These are phyloP conservation scores for Colletotrichum higginsianum DNA, from an alignment of 2,329 filamentous ascomycete species.

Conservation along the genomic window DNA sequence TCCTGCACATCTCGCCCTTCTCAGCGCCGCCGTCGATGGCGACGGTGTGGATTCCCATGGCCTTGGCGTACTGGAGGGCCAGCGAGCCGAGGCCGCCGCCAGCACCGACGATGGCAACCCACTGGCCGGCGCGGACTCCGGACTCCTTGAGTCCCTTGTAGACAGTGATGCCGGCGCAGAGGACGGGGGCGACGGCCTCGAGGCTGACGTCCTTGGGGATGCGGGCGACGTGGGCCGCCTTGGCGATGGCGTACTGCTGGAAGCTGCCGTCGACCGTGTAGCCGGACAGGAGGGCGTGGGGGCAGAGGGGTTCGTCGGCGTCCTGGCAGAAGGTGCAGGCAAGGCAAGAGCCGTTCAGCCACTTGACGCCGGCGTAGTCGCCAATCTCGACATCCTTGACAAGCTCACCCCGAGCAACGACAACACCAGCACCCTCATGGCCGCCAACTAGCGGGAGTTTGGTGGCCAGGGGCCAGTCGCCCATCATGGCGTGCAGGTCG, in stretches of 20 bases:
- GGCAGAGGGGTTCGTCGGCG: slow-evolving; percentile 87
- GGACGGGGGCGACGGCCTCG: slow-evolving; percentile 83
- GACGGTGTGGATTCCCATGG: slow-evolving; percentile 87
- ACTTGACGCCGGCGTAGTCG: slow-evolving; percentile 91
- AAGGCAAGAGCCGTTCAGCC: slow-evolving; percentile 91
- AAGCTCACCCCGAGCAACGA: slow-evolving; percentile 84
- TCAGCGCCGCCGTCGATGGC: slow-evolving; percentile 88
- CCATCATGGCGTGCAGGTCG: slow-evolving; percentile 83
- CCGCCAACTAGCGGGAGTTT: slow-evolving; percentile 91
- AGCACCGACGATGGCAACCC: slow-evolving; percentile 87
- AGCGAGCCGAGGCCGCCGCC: slow-evolving; percentile 86
- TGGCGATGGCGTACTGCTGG: slow-evolving; percentile 87
- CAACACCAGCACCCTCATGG: slow-evolving; percentile 83
- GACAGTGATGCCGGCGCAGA: slow-evolving; percentile 89
- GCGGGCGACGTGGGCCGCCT: slow-evolving; percentile 86
- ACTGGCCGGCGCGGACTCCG: slow-evolving; percentile 79
- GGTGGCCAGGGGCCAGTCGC: slow-evolving; percentile 88
- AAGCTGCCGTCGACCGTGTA: slow-evolving; percentile 95
- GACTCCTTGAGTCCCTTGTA: slow-evolving; percentile 95
- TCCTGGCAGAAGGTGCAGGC: slow-evolving; percentile 87
- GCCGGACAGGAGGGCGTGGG: slow-evolving; percentile 81
- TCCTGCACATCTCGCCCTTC: slow-evolving; percentile 79
- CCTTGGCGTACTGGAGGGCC: slow-evolving; percentile 89
- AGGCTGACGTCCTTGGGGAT: slow-evolving; percentile 84
- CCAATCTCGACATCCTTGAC: slow-evolving; percentile 85